phyloP scores from a whole-genome alignment of 2,329 filamentous ascomycete species.

The Magnaporthales sp. region DNA sequence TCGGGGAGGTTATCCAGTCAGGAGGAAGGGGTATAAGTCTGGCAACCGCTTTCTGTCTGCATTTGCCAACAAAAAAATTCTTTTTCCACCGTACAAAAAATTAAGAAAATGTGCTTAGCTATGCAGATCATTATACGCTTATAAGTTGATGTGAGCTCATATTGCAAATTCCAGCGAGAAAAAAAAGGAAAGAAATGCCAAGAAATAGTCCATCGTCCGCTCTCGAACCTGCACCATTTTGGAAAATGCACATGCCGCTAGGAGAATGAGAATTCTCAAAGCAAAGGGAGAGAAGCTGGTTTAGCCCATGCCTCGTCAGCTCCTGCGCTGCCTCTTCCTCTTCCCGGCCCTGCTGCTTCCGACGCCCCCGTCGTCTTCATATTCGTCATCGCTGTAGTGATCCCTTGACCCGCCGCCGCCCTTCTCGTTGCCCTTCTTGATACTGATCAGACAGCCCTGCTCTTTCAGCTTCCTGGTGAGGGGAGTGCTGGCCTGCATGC shows the following conservation, averaged over 20 bases:
- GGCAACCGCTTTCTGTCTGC: background rate
- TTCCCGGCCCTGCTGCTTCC: background rate
- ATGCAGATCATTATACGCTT: background rate
- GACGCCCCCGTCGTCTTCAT: slow-evolving; percentile 25
- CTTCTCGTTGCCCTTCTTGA: slow-evolving; percentile 77
- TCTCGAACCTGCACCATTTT: background rate
- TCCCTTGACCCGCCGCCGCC: slow-evolving; percentile 26
- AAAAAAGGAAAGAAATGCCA: background rate
- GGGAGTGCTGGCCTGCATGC: slow-evolving; percentile 69
- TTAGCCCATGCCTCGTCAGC: background rate
- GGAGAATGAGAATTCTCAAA: background rate
- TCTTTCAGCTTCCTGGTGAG: slow-evolving; percentile 67
- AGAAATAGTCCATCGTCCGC: too few relatives aligned
- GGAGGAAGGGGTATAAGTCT: background rate
- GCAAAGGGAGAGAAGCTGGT: background rate
- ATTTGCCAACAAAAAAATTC: background rate
- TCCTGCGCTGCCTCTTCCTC: background rate
- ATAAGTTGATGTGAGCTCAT: background rate
- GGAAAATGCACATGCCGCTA: background rate
- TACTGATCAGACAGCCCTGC: slow-evolving; percentile 75
- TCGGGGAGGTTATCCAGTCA: background rate
- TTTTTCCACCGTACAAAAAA: background rate
- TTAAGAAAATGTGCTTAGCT: background rate
- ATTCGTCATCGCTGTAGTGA: slow-evolving; percentile 32
- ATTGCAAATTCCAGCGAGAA: background rate